Evolutionary conservation across 495 filamentous ascomycete species (phyloP).

Genomic region (Aspergillus nanangensis): DNA sequence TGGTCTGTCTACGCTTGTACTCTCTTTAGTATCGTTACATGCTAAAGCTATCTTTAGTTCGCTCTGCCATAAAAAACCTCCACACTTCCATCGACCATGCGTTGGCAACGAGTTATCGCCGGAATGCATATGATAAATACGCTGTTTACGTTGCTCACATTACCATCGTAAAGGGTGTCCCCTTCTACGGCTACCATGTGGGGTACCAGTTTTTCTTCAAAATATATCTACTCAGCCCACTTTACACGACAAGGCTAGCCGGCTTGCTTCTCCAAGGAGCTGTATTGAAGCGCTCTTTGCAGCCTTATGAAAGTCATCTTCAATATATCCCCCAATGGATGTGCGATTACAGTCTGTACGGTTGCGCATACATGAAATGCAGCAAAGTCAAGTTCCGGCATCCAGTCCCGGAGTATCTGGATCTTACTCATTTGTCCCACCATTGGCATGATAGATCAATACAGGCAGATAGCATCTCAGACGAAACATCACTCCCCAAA

Average conservation of each 20-base stretch:
- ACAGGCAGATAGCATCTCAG: constrained; percentile 44
- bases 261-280: constrained; percentile 83
- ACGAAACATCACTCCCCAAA: constrained; percentile 60
- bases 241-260: constrained; percentile 73
- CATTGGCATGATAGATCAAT: constrained; percentile 80
- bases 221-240: constrained; percentile 85
- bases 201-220: constrained; percentile 91
- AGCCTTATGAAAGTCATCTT: constrained; percentile 90
- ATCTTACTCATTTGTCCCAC: constrained; percentile 52
- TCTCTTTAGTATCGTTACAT: neutral
- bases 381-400: constrained; percentile 63
- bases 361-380: constrained; percentile 81
- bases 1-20: constrained; percentile 42
- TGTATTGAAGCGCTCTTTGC: constrained; percentile 74
- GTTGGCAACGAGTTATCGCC: constrained; percentile 72
- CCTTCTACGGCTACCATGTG: constrained; percentile 93
- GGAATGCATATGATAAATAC: constrained; percentile 64
- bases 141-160: constrained; percentile 81
- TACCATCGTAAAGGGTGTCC: constrained; percentile 84
- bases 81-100: constrained; percentile 83
- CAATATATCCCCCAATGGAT: constrained; percentile 94
- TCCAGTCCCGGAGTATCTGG: constrained; percentile 67
- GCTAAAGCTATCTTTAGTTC: no score
- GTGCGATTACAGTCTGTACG: constrained; percentile 95
- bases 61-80: constrained; percentile 63